Base-by-base conservation (phyloP, 495 filamentous ascomycete genomes). In the Pseudotulostoma volvatum region DNA sequence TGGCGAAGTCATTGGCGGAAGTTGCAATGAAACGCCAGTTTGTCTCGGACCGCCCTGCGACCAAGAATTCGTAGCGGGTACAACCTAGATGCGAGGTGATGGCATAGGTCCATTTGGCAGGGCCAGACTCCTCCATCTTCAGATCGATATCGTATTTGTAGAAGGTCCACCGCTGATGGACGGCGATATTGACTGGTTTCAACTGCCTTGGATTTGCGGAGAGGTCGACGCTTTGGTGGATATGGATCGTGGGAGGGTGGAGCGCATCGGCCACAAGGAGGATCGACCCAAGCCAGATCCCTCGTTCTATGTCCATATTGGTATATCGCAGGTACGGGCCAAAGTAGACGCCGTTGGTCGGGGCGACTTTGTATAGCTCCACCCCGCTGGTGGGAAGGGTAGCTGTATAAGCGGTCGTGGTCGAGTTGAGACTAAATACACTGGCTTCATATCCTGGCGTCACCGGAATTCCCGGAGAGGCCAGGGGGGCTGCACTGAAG, bases 271-370 rank as follows among this genome's bases (percentile, higher is more conserved):
- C 93, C 9, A 95, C 76, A 17, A 97, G 74, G 44, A 84, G 58
- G 47, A 84, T 81, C 1, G 76, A 80, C 7, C 85, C 86, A 8
- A 88, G 59, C 90, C 90, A 97, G 21, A 87, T 45, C 1, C 92
- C 90, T 48, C 76, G 78, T 52, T 95, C 87, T 23, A 95, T 49
- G 41, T 97, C 83, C 87, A 97, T 95, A 51, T 97, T 97, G 3
- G 84, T 82, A 51, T 97, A 97, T 43, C 87, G 68, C 31, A 97
- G 67, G 54, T 95, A 96, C 0, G 90, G 90, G 1, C 90, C 90
- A 55, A 97, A 96, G 54, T 96, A 97, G 11, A 96, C 90, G n/a
- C 86, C 87, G 42, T 97, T 97, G 1, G 84, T 92, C 3, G 90
- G 86, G 33, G 77, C 76, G 35, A 93, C 73, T 49, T 90, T 93